A percentile compares a stretch with the other conserved stretches of the same genome.
These are phyloP conservation scores for Chaetomiaceae sp. DNA, from an alignment of 2,329 filamentous ascomycete species.

Conservation along the genomic window DNA sequence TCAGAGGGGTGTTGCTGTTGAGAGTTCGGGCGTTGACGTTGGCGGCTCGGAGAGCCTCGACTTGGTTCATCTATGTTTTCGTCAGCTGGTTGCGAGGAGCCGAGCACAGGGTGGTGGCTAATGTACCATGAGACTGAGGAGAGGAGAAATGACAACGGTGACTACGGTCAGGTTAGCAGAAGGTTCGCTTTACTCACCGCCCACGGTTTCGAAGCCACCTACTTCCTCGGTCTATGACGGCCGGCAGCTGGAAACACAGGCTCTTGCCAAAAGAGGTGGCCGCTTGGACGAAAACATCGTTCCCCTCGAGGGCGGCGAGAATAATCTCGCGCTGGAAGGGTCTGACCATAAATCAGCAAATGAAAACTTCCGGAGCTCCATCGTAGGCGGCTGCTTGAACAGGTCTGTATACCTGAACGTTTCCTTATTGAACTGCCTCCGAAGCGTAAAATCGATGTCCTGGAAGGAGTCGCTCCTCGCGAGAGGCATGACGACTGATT, in stretches of 20 bases:
- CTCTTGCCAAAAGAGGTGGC: slow-evolving; percentile 90
- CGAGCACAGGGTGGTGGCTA: slow-evolving; percentile 1
- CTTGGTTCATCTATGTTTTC: slow-evolving; percentile 78
- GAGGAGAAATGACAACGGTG: slow-evolving; percentile 82
- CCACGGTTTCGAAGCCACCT: slow-evolving; percentile 15
- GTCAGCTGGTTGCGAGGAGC: neutral
- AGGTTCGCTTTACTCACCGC: neutral
- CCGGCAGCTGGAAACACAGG: slow-evolving; percentile 86
- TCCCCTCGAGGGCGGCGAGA: slow-evolving; percentile 66
- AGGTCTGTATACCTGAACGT: slow-evolving; percentile 55
- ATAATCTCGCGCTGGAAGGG: slow-evolving; percentile 87
- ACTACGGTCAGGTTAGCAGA: slow-evolving; percentile 44
- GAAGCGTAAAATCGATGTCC: slow-evolving; percentile 69
- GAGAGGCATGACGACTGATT: slow-evolving; percentile 30
- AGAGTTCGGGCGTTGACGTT: slow-evolving; percentile 78
- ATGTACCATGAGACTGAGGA: slow-evolving; percentile 78
- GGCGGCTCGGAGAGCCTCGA: slow-evolving; percentile 67
- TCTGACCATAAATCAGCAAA: slow-evolving; percentile 36
- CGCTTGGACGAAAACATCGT: slow-evolving; percentile 92
- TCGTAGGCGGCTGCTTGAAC: neutral
- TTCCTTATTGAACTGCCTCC: slow-evolving; percentile 65
- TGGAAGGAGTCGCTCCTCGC: slow-evolving; percentile 43
- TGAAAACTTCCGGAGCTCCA: no score
- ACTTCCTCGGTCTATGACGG: slow-evolving; percentile 82
- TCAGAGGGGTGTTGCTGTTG: slow-evolving; percentile 69